Evolutionary conservation across 169 alveolate genomes (phyloP), one percentile per base, ranked within the genome.

Genomic region (Pseudocohnilembus persalinus): DNA sequence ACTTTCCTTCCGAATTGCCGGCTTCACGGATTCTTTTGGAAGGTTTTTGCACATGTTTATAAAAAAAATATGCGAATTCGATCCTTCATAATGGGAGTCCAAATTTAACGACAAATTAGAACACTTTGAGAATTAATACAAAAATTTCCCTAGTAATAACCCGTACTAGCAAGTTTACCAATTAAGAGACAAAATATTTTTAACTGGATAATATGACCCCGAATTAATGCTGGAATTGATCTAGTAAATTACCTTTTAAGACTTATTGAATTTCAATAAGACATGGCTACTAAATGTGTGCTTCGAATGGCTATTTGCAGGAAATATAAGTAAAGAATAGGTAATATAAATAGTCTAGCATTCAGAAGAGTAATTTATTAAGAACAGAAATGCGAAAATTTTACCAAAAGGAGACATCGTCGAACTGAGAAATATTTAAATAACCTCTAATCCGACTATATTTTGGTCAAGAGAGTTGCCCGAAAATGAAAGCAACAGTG

Each of bases 241-340:
- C 73, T 72, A 77, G 63, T 31, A 83, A 76, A 74, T 89, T 49
- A 89, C 89, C 26, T 87, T 89, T 82, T 88, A 92, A 32, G 93
- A 92, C 73, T 77, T 89, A 76, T 75, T 88, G n/a, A 15, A 73
- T 27, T 89, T 84, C 80, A 75, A 80, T 77, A 89, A 89, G 26
- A 24, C 34, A 72, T 27, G 87, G 27, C 83, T 89, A 31, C 76
- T 83, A 78, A 82, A 88, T 33, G 63, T 89, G 11, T 77, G 84
- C 82, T 84, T 85, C 73, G 88, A 92, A 88, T 92, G 95, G 95
- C 63, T 89, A 29, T 82, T 89, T 75, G 85, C 79, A 77, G 95
- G 95, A 77, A 92, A 92, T 92, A 77, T 92, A 65, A 65, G 80
- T 74, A 83, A 87, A 85, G 91, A 92, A 77, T 74, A 82, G 11